Evolutionary conservation across 257 asterid species (phyloP).

Genomic region (Capsicum pubescens): DNA sequence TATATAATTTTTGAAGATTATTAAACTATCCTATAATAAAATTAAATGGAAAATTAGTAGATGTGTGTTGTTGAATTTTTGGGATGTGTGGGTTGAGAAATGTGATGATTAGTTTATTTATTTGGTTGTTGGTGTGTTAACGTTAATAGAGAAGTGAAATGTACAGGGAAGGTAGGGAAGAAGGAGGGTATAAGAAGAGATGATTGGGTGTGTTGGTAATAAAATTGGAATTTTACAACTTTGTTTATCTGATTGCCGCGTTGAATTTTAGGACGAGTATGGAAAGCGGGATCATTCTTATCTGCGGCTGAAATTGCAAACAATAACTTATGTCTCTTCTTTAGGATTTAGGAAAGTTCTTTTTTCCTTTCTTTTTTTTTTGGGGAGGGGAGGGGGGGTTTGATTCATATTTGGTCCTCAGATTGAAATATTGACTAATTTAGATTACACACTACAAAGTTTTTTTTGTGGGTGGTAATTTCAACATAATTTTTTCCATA

Average conservation of each 20-base stretch:
- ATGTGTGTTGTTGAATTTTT: background rate
- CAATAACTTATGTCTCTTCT: too few species aligned
- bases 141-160: background rate
- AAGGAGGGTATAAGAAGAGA: background rate
- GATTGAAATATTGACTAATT: too few species aligned
- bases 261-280: background rate
- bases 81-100: constrained; percentile 17
- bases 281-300: background rate
- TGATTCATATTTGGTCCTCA: too few species aligned
- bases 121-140: background rate
- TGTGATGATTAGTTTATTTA: constrained; percentile 22
- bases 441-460: too few species aligned
- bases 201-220: background rate
- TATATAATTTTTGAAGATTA: background rate
- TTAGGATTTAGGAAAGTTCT: too few species aligned
- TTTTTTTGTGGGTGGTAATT: too few species aligned
- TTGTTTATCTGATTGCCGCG: background rate
- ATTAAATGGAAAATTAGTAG: background rate
- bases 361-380: too few species aligned
- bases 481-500: too few species aligned
- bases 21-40: background rate
- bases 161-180: constrained; percentile 27
- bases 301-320: background rate
- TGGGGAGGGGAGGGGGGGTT: too few species aligned
- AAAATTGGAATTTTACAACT: background rate